Conservation (phyloP, 345 rosid genomes). For the Stellera chamaejasme region DNA sequence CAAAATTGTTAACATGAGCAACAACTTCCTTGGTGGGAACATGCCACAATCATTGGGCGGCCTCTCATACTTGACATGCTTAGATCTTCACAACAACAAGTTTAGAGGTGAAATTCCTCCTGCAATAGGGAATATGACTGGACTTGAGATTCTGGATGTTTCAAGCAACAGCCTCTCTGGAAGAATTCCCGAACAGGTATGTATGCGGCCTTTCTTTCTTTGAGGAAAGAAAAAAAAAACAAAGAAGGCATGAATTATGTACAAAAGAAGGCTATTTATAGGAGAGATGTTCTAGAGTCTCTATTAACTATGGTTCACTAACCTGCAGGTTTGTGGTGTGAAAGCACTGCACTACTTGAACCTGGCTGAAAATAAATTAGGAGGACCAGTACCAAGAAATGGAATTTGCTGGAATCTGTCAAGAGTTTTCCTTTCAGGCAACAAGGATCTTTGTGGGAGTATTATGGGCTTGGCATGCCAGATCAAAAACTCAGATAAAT, state of each 20-base stretch:
- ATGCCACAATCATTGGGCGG: constrained; percentile 58
- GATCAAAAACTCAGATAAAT: constrained; percentile 23
- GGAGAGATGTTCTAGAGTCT: no score
- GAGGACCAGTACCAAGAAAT: constrained; percentile 48
- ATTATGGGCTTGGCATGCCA: constrained; percentile 38
- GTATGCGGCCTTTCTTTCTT: constrained; percentile 23
- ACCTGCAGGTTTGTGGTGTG: constrained; percentile 21
- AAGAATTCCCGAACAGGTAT: constrained; percentile 48
- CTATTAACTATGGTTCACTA: constrained; percentile 31
- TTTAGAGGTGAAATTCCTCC: constrained; percentile 58
- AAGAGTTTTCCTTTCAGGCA: constrained; percentile 39
- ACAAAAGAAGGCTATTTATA: no score
- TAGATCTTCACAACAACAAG: constrained; percentile 57
- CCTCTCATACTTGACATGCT: constrained; percentile 47
- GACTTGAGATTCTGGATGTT: constrained; percentile 53
- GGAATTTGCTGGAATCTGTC: constrained; percentile 59
- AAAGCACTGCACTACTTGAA: constrained; percentile 35
- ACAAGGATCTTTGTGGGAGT: constrained; percentile 54
- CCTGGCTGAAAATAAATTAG: constrained; percentile 45
- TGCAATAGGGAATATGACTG: constrained; percentile 52
- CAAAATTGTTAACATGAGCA: constrained; percentile 53
- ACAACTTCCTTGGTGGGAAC: constrained; percentile 42
- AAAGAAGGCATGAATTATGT: no score
- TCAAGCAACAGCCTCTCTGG: constrained; percentile 58
- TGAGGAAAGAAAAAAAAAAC: no score